phyloP scores from a whole-genome alignment of 148 eudicot genomes.

The Selenicereus undatus region DNA sequence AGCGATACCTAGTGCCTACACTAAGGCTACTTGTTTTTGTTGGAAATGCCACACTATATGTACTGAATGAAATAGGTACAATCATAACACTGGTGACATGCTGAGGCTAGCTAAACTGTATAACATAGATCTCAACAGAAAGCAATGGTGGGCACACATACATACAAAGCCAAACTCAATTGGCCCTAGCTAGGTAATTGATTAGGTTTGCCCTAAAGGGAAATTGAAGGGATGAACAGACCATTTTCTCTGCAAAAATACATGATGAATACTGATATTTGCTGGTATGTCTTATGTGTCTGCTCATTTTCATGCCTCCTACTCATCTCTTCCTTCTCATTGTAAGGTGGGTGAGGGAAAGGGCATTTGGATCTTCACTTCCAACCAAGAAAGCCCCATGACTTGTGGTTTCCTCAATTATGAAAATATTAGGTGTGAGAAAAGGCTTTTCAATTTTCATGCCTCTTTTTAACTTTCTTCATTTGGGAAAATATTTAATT shows the following conservation, averaged over 20 bases:
- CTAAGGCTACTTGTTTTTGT: too few relatives aligned
- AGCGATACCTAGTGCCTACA: too few relatives aligned
- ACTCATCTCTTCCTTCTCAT: neutral
- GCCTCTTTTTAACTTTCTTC: too few relatives aligned
- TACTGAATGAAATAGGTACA: neutral
- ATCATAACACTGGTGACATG: neutral
- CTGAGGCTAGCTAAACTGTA: neutral
- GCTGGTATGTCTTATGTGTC: neutral
- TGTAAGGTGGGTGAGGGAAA: neutral
- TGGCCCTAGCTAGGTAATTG: conserved; percentile 1
- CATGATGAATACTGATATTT: neutral
- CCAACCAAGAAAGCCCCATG: neutral
- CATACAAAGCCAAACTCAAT: neutral
- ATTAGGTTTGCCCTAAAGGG: neutral
- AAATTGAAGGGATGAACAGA: neutral
- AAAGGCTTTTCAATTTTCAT: neutral
- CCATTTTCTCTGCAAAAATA: neutral
- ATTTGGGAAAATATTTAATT: too few relatives aligned
- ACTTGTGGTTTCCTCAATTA: neutral
- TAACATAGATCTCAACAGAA: neutral
- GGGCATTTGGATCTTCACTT: neutral
- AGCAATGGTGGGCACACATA: neutral
- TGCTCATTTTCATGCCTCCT: neutral
- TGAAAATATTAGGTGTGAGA: neutral
- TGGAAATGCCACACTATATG: neutral